A percentile compares a stretch with the other conserved stretches of the same genome.
Evolutionary conservation across 1,284 basidiomycete genomes (phyloP).

Genomic region (Ceratobasidium sp.): DNA sequence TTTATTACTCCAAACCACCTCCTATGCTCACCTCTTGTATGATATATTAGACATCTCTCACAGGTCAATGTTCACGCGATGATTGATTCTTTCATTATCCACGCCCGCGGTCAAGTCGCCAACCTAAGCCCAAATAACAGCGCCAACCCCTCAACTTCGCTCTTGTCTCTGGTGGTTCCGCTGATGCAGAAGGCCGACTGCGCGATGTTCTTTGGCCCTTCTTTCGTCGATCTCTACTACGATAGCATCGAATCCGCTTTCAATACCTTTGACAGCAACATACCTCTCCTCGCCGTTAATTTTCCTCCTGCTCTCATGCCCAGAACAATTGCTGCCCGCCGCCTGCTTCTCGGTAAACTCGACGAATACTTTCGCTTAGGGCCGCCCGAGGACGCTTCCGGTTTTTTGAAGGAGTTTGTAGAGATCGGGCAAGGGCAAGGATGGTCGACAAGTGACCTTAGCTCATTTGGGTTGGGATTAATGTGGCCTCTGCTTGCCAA

Average conservation of each 20-base stretch:
- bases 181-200: slow-evolving; percentile 36
- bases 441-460: slow-evolving; percentile 50
- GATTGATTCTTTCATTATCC: slow-evolving; percentile 2
- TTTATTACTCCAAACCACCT: not conserved
- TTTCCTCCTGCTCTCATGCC: slow-evolving; percentile 47
- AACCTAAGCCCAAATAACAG: too few relatives aligned
- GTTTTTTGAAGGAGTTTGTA: slow-evolving; percentile 48
- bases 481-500: slow-evolving; percentile 55
- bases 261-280: slow-evolving; percentile 52
- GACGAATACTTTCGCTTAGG: slow-evolving; percentile 51
- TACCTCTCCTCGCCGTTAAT: slow-evolving; percentile 53
- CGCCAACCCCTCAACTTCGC: not conserved
- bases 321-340: slow-evolving; percentile 47
- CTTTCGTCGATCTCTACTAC: slow-evolving; percentile 47
- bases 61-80: slow-evolving; percentile 11
- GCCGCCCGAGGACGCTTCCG: slow-evolving; percentile 44
- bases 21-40: not conserved
- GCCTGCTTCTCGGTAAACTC: slow-evolving; percentile 48
- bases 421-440: slow-evolving; percentile 47
- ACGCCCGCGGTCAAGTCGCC: slow-evolving; percentile 7
- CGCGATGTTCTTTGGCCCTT: slow-evolving; percentile 47
- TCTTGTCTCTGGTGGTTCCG: not conserved
- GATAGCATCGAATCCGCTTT: slow-evolving; percentile 48
- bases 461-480: slow-evolving; percentile 47
- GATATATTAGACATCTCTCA: slow-evolving; percentile 14